Conservation (phyloP, 179 eudicot genomes). For the Heliamphora pulchella region DNA sequence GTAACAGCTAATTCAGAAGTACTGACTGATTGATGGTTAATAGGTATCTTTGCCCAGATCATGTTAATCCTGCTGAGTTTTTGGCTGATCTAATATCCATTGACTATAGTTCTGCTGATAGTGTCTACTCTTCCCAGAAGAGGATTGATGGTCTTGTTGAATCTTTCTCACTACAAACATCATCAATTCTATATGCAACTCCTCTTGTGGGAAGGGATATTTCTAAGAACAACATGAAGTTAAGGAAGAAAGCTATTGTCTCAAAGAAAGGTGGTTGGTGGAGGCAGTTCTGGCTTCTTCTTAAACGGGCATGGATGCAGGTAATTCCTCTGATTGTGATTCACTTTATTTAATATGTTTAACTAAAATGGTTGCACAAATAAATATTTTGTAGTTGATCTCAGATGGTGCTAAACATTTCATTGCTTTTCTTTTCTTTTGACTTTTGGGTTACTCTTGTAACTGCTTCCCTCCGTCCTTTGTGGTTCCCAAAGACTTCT, state of each 20-base stretch:
- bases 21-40: constrained; percentile 19
- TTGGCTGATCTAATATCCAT: constrained; percentile 94
- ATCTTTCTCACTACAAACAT: constrained; percentile 54
- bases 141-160: constrained; percentile 81
- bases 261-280: constrained; percentile 71
- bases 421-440: background rate
- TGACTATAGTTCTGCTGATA: constrained; percentile 85
- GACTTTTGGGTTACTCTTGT: background rate
- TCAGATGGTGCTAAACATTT: background rate
- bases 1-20: background rate
- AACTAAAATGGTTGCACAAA: background rate
- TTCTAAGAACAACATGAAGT: constrained; percentile 26
- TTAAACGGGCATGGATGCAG: constrained; percentile 99
- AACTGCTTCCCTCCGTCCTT: background rate
- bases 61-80: constrained; percentile 96
- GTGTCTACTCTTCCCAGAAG: constrained; percentile 70
- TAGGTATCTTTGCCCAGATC: constrained; percentile 88
- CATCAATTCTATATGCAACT: constrained; percentile 55
- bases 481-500: background rate
- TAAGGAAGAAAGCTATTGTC: constrained; percentile 25
- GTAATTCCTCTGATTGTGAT: constrained; percentile 25
- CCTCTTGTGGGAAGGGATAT: constrained; percentile 36
- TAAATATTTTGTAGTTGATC: background rate
- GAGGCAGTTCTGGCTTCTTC: constrained; percentile 80
- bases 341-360: background rate